Conservation (phyloP, 2,329 filamentous ascomycete species). For the Verticillium longisporum region DNA sequence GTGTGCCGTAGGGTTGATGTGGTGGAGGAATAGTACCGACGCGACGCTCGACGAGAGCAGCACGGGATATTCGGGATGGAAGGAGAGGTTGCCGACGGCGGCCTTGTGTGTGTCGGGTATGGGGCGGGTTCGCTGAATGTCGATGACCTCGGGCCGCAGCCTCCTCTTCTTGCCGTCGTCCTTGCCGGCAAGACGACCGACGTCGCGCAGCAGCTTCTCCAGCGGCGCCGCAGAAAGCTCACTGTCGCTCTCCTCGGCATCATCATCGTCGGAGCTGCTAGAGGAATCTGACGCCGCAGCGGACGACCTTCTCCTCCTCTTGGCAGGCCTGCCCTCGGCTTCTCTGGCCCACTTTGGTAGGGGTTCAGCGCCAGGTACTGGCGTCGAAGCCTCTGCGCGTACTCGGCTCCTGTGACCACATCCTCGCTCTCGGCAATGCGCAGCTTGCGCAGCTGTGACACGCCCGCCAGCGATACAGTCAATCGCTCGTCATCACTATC, state of each 20-base stretch:
- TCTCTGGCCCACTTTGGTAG: constrained; percentile 52
- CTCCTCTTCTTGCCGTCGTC: constrained; percentile 51
- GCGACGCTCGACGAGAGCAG: constrained; percentile 84
- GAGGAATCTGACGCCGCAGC: constrained; percentile 30
- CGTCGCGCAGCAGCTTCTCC: constrained; percentile 71
- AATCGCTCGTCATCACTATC: constrained; percentile 94
- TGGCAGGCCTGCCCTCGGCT: constrained; percentile 40
- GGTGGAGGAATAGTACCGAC: constrained; percentile 81
- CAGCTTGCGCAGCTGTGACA: constrained; percentile 73
- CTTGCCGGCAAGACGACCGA: constrained; percentile 51
- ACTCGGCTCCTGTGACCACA: constrained; percentile 78
- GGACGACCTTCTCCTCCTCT: constrained; percentile 45
- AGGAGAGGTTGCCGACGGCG: constrained; percentile 74
- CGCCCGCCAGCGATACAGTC: constrained; percentile 71
- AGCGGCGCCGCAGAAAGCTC: constrained; percentile 67
- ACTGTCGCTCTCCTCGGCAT: constrained; percentile 48
- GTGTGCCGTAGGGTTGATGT: constrained; percentile 69
- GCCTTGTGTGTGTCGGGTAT: constrained; percentile 73
- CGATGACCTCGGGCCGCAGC: constrained; percentile 78
- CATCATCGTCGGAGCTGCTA: constrained; percentile 30
- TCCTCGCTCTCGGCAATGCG: constrained; percentile 78
- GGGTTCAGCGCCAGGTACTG: constrained; percentile 61
- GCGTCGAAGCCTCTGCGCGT: constrained; percentile 69
- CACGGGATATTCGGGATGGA: constrained; percentile 84
- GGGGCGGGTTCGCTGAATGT: constrained; percentile 85